phyloP scores from a whole-genome alignment of 2,329 filamentous ascomycete species.

The Myriangium duriaei region DNA sequence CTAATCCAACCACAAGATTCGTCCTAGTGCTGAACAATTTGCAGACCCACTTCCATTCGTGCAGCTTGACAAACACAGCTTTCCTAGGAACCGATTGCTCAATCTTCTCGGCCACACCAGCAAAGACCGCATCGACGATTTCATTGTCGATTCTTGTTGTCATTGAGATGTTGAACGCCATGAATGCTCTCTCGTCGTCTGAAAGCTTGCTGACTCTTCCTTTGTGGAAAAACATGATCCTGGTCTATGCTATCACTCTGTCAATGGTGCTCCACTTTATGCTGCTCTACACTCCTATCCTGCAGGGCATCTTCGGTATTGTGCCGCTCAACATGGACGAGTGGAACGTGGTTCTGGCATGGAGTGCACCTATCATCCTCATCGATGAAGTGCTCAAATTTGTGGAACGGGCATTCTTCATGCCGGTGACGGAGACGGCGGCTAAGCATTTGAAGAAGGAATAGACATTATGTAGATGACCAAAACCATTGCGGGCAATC shows the following conservation, averaged over 20 bases:
- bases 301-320: slow-evolving; percentile 84
- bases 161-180: slow-evolving; percentile 98
- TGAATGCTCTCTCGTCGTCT: slow-evolving; percentile 93
- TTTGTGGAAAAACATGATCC: slow-evolving; percentile 97
- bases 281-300: slow-evolving; percentile 78
- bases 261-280: slow-evolving; percentile 94
- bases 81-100: slow-evolving; percentile 84
- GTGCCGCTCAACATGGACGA: slow-evolving; percentile 72
- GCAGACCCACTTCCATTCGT: slow-evolving; percentile 79
- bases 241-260: slow-evolving; percentile 84
- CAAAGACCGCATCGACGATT: slow-evolving; percentile 83
- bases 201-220: slow-evolving; percentile 88
- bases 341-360: slow-evolving; percentile 81
- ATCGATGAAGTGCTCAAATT: slow-evolving; percentile 79
- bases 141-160: slow-evolving; percentile 85
- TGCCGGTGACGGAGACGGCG: slow-evolving; percentile 14
- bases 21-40: background rate
- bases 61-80: slow-evolving; percentile 51
- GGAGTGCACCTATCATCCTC: slow-evolving; percentile 84
- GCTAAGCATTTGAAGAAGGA: slow-evolving; percentile 10
- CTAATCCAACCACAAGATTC: background rate
- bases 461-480: slow-evolving; percentile 4
- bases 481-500: background rate
- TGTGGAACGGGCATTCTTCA: slow-evolving; percentile 42
- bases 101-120: slow-evolving; percentile 79